phyloP scores from a whole-genome alignment of 78 protist species.

The Protostelium mycophagum region DNA sequence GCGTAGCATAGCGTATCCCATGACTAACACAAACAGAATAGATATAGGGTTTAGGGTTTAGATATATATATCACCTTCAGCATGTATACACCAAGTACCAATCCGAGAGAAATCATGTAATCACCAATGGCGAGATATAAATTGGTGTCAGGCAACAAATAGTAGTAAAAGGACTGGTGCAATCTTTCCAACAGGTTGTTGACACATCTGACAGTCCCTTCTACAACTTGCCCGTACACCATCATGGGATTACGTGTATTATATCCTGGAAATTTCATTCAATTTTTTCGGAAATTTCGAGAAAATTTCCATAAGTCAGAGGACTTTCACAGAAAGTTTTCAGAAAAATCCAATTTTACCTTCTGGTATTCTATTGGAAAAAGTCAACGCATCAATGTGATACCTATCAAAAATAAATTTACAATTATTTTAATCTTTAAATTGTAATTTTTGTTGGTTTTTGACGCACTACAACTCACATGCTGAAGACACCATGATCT shows the following conservation, averaged over 20 bases:
- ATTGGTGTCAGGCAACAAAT: conserved; percentile 39
- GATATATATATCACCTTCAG: neutral
- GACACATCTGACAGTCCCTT: conserved; percentile 45
- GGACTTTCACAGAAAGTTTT: neutral
- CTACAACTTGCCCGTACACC: neutral
- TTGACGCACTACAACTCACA: neutral
- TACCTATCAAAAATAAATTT: conserved; percentile 11
- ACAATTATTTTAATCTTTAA: neutral
- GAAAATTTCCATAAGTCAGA: neutral
- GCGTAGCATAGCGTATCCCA: too few species aligned
- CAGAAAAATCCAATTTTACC: neutral
- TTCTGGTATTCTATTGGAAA: neutral
- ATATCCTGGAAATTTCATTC: neutral
- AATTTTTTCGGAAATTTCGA: neutral
- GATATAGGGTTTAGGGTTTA: too few species aligned
- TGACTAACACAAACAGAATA: too few species aligned
- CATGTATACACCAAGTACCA: conserved; percentile 9
- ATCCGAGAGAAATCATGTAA: conserved; percentile 53
- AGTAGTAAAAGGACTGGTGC: conserved; percentile 79
- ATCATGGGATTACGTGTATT: neutral
- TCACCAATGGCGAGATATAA: conserved; percentile 69
- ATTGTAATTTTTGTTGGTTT: neutral
- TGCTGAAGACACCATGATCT: conserved; percentile 43
- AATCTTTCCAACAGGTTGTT: conserved; percentile 66
- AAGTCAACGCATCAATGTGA: conserved; percentile 58